Evolutionary conservation across 1,139 yeast genomes (phyloP), one percentile per base, ranked within the genome.

Genomic region (Sugiyamaella castrensis): DNA sequence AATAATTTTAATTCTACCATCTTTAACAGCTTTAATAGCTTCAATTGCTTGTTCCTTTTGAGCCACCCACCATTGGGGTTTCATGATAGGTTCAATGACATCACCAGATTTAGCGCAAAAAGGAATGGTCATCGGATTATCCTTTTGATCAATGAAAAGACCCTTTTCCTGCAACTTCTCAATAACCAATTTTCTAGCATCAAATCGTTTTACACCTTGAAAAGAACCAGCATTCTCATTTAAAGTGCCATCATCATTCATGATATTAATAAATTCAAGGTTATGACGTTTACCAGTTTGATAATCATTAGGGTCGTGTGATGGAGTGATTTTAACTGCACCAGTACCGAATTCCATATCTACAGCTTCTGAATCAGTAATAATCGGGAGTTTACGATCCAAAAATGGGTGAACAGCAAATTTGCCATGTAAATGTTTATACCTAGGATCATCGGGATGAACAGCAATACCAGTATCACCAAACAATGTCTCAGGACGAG

Each of bases 341-440:
- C 98, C 98, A 58, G 98, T 92, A 77, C 98, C 98, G 61, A 92
- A 92, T 70, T 87, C 96, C 98, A 92, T 92, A 70, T 92, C 98
- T 56, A 92, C 98, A 36, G 98, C 94, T 71, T 88, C 96, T 35
- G 83, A 68, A 68, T 92, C 98, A 50, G 91, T 80, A 54, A 92
- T 75, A 65, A 92, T 88, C 57, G 98, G 98, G 51, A 92, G 71
- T 65, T 80, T 77, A 68, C 91, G 84, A 66, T 85, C 87, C 61
- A 88, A 73, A 71, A 92, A 87, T 54, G 98, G 98, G 71, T 92
- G 98, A 59, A 80, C 70, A 52, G 87, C 95, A 67, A 74, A 87
- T 69, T 91, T 89, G 57, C 98, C 98, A 67, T 92, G 98, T 64
- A 92, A 77, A 68, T 92, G 98, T 60, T 74, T 85, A 76, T 92